Conservation (phyloP, 768 basidiomycete species). For the Suillus americanus region DNA sequence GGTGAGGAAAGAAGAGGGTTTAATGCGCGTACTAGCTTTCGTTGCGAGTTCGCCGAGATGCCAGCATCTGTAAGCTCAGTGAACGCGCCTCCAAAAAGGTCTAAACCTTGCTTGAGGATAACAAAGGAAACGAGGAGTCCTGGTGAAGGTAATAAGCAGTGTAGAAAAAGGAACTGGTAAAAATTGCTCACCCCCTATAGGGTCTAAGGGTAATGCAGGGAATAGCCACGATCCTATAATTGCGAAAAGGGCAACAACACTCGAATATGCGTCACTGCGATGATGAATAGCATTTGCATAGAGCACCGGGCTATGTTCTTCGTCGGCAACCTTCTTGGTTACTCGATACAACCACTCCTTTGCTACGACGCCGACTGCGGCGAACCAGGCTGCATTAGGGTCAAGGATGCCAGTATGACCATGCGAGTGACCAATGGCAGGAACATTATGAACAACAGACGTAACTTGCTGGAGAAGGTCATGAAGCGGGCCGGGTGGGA, state of each 20-base stretch:
- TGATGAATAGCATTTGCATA: constrained; percentile 97
- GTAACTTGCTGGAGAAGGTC: constrained; percentile 60
- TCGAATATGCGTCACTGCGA: constrained; percentile 95
- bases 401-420: constrained; percentile 63
- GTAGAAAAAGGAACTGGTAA: neutral
- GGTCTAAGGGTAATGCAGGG: constrained; percentile 87
- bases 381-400: constrained; percentile 97
- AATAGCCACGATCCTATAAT: constrained; percentile 89
- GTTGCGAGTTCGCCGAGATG: constrained; percentile 55
- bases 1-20: constrained; percentile 48
- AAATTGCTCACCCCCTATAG: constrained; percentile 73
- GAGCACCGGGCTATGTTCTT: constrained; percentile 89
- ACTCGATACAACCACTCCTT: constrained; percentile 95
- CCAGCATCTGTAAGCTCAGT: constrained; percentile 85
- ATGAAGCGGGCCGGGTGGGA: constrained; percentile 65
- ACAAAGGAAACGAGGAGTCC: constrained; percentile 88
- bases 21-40: constrained; percentile 54
- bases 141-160: constrained; percentile 27
- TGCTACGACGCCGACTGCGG: constrained; percentile 68
- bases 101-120: constrained; percentile 77
- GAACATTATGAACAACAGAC: constrained; percentile 52
- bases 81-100: constrained; percentile 67
- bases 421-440: constrained; percentile 54
- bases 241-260: constrained; percentile 85
- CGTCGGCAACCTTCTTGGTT: constrained; percentile 86